Evolutionary conservation across 2,329 filamentous ascomycete species (phyloP), one percentile per base, ranked within the genome.

Genomic region (Apiospora hydei): DNA sequence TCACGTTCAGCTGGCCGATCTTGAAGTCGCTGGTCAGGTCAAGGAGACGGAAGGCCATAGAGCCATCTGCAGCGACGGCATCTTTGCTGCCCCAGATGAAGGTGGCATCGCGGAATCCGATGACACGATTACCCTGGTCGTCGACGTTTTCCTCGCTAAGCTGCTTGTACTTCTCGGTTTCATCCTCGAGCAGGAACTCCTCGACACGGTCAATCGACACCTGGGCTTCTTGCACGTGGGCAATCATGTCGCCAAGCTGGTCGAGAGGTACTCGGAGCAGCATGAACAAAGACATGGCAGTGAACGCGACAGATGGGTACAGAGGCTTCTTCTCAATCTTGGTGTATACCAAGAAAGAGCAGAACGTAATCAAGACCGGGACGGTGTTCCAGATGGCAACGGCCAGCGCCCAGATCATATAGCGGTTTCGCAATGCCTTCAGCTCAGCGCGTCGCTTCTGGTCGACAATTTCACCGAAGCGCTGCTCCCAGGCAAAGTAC

Each of bases 351-450:
- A 98, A 85, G 87, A 99, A 99, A 1, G 95, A 98, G 81, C 97
- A 92, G 83, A 99, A 97, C 0, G 96, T 98, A 80, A 99, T 99
- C 71, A 98, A 84, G 67, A 98, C 91, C 2, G 96, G 96, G 13
- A 97, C 95, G 41, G 95, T 96, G 81, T 97, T 98, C 96, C 96
- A 99, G 71, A 98, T 92, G 71, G 95, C 97, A 69, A 97, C 96
- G 73, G 96, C 96, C 74, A 91, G 85, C 16, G 96, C 94, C 96
- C 96, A 99, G 51, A 98, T 86, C 75, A 98, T 90, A 83, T 97
- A 99, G 73, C 96, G 90, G 51, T 89, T 89, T 72, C 95, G 92
- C 71, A 99, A 83, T 44, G 94, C 90, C 77, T 89, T 91, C 69
- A 99, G 87, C 81, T 99, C 96, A 3, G 86, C 86, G 61, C 87